Evolutionary conservation across 208 protist species (phyloP), one percentile per base, ranked within the genome.

Genomic region (Vickermania ingenoplastis): DNA sequence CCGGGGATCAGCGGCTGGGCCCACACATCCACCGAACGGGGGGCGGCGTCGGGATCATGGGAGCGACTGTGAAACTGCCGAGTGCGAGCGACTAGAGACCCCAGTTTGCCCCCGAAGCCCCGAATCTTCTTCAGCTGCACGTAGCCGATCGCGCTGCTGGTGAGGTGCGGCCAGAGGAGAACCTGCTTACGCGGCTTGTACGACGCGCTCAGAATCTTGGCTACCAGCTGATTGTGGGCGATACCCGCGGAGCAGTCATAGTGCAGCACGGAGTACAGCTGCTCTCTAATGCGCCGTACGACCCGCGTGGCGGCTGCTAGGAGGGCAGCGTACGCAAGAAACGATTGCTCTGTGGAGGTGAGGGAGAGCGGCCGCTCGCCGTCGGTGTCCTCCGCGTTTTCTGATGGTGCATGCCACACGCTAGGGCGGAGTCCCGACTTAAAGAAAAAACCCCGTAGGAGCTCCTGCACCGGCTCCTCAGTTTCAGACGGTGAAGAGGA

Each of bases 131-230:
- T 30, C 53, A 88, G 64, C 28, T 61, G 66, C 14, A 80, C 51
- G 49, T 81, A 75, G 67, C 77, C 82, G 28, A 92, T 59, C 3
- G 81, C 73, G 13, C 72, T 75, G n/a, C 73, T 73, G 49, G 70
- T 65, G 53, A 79, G 65, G 59, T 85, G 69, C 17, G 80, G 79
- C 54, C 83, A 61, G 51, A 92, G 69, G 26, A 91, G 51, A 53
- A 85, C 89, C 65, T 95, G 89, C 73, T 92, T 75, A 57, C 81
- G 81, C 28, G 86, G 89, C 62, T 95, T 95, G 72, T 92, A 72
- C 53, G 65, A 69, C 41, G 83, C 79, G 55, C 77, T 83, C 61
- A 90, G 81, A 61, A 63, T 72, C 73, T 95, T 95, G 28, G 89
- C 75, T 28, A 95, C 74, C 53, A 90, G 56, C 54, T 82, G 80